Conservation (phyloP, 1,139 yeast genomes). For the Zygoascus meyerae region DNA sequence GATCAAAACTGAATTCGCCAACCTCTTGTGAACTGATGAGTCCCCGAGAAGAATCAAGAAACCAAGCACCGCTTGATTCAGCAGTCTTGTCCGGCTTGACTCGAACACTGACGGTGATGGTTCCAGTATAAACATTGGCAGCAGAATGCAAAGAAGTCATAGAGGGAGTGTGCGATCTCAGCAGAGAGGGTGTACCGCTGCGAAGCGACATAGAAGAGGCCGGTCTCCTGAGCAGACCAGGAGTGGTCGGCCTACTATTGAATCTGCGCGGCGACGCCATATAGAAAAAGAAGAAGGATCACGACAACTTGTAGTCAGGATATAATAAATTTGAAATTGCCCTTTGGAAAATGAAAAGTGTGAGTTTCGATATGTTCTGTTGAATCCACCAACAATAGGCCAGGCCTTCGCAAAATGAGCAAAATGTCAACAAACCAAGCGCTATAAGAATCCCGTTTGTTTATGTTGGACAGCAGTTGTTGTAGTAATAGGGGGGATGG, state of each 20-base stretch:
- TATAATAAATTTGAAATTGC: too few relatives aligned
- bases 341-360: too few relatives aligned
- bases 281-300: too few relatives aligned
- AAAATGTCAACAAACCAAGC: too few relatives aligned
- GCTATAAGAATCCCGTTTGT: too few relatives aligned
- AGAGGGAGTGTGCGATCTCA: slow-evolving; percentile 21
- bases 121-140: slow-evolving; percentile 27
- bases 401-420: too few relatives aligned
- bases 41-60: slow-evolving; percentile 21
- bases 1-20: slow-evolving; percentile 51
- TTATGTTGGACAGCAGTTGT: too few relatives aligned
- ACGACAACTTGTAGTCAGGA: too few relatives aligned
- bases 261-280: slow-evolving; percentile 7
- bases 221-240: slow-evolving; percentile 25
- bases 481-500: too few relatives aligned
- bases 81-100: slow-evolving; percentile 26
- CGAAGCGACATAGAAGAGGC: slow-evolving; percentile 27
- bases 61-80: slow-evolving; percentile 20
- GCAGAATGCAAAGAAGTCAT: slow-evolving; percentile 10
- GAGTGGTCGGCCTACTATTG: slow-evolving; percentile 26
- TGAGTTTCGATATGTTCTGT: too few relatives aligned
- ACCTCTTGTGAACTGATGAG: slow-evolving; percentile 28
- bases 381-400: too few relatives aligned
- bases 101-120: slow-evolving; percentile 34
- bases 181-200: slow-evolving; percentile 26